Evolutionary conservation across 768 basidiomycete species (phyloP).

Genomic region (Boletus sensibilis): DNA sequence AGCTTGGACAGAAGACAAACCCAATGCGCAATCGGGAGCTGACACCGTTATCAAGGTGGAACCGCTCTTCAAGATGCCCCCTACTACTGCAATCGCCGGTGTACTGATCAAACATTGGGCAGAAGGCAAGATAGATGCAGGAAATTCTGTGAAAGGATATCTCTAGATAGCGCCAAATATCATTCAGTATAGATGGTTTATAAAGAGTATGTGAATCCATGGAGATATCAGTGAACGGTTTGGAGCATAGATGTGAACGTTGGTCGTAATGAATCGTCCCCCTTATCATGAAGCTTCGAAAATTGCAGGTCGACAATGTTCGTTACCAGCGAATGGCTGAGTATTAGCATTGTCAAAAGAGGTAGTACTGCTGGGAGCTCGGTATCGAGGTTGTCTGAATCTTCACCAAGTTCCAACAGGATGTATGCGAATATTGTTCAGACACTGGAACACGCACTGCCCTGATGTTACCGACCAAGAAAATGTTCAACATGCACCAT

Average conservation of each 20-base stretch:
- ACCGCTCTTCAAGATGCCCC: conserved; percentile 72
- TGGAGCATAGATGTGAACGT: neutral
- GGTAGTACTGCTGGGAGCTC: neutral
- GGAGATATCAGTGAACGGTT: neutral
- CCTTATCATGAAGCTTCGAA: neutral
- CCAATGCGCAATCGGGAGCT: conserved; percentile 16
- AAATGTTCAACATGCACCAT: neutral
- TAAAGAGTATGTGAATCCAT: neutral
- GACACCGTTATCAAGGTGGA: conserved; percentile 33
- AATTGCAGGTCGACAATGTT: neutral
- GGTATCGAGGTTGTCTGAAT: neutral
- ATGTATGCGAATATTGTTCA: neutral
- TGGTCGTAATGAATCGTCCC: neutral
- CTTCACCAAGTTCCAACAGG: neutral
- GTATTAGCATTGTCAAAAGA: neutral
- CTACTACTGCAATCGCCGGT: conserved; percentile 78
- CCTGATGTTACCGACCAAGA: neutral
- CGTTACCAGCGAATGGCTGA: neutral
- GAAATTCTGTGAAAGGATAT: conserved; percentile 43
- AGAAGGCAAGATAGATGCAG: conserved; percentile 50
- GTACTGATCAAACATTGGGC: conserved; percentile 83
- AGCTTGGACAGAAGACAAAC: conserved; percentile 23
- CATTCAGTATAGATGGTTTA: neutral
- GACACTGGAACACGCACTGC: neutral
- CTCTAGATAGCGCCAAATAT: conserved; percentile 32